These are phyloP conservation scores for Eruca vesicaria DNA, from an alignment of 441 rosid species.

Conservation along the genomic window DNA sequence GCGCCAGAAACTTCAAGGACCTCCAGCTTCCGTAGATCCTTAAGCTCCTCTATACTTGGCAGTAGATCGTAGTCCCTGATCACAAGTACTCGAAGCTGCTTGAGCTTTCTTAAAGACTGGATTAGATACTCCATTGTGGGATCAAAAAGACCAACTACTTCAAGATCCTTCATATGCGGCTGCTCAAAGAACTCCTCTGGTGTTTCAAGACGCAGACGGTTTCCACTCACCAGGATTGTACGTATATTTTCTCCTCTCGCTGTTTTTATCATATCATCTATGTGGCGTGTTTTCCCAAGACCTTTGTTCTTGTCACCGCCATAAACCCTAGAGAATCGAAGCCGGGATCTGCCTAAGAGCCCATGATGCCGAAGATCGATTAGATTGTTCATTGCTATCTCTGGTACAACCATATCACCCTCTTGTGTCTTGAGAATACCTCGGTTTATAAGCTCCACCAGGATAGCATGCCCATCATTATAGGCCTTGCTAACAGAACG, in stretches of 20 bases:
- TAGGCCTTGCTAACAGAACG: constrained; percentile 44
- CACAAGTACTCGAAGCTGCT: constrained; percentile 43
- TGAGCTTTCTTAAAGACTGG: not conserved
- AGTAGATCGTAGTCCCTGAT: constrained; percentile 49
- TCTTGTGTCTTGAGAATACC: constrained; percentile 48
- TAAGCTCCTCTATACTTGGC: constrained; percentile 23
- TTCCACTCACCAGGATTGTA: constrained; percentile 47
- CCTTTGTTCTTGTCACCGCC: constrained; percentile 18
- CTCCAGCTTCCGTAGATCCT: constrained; percentile 23
- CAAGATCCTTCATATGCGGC: constrained; percentile 37
- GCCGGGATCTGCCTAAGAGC: constrained; percentile 28
- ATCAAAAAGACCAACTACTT: constrained; percentile 46
- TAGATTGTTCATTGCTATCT: constrained; percentile 29
- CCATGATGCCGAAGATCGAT: constrained; percentile 34
- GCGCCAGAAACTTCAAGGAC: constrained; percentile 63
- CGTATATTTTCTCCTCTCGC: not conserved
- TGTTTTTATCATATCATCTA: constrained; percentile 50
- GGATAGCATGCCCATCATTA: constrained; percentile 37
- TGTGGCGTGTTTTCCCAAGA: constrained; percentile 37
- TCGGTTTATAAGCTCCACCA: constrained; percentile 45
- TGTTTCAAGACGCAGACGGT: constrained; percentile 33
- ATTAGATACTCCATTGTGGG: constrained; percentile 39
- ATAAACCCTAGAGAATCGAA: constrained; percentile 42
- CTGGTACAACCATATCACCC: constrained; percentile 40
- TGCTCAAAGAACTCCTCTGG: constrained; percentile 29